These are phyloP conservation scores for Phytophthora tubulina DNA, from an alignment of 352 stramenopile genomes.

Conservation along the genomic window DNA sequence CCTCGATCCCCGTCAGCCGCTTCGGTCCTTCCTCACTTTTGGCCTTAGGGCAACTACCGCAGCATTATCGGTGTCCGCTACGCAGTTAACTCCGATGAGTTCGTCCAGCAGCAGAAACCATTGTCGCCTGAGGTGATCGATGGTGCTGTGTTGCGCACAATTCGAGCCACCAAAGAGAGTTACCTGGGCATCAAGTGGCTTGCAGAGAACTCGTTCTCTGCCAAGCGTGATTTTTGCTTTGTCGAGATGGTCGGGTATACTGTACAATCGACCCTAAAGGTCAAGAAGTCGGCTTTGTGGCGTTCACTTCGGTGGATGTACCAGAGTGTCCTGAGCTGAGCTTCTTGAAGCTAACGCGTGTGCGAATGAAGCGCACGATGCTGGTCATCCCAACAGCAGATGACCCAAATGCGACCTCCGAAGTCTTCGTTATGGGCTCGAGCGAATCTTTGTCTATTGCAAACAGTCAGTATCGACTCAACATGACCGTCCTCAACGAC, in stretches of 20 bases:
- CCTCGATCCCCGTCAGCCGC: slow-evolving; percentile 6
- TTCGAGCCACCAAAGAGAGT: slow-evolving; percentile 34
- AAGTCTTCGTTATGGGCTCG: slow-evolving; percentile 50
- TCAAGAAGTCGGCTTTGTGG: slow-evolving; percentile 46
- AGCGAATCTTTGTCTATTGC: slow-evolving; percentile 38
- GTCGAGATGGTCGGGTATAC: slow-evolving; percentile 57
- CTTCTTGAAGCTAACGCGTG: slow-evolving; percentile 40
- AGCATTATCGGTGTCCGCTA: slow-evolving; percentile 56
- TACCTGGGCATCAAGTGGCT: slow-evolving; percentile 62
- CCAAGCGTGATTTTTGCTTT: slow-evolving; percentile 48
- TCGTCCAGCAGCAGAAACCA: slow-evolving; percentile 51
- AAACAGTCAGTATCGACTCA: slow-evolving; percentile 47
- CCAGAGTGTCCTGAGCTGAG: slow-evolving; percentile 51
- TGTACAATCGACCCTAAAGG: slow-evolving; percentile 38
- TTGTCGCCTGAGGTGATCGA: slow-evolving; percentile 48
- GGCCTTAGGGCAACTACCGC: slow-evolving; percentile 49
- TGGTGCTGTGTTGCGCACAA: slow-evolving; percentile 42
- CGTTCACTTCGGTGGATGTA: slow-evolving; percentile 45
- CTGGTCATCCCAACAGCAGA: slow-evolving; percentile 40
- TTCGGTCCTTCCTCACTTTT: slow-evolving; percentile 53
- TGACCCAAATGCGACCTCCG: slow-evolving; percentile 40
- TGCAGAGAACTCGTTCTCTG: slow-evolving; percentile 32
- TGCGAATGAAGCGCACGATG: slow-evolving; percentile 55
- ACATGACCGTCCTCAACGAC: slow-evolving; percentile 54
- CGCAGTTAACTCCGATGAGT: slow-evolving; percentile 44